These are phyloP conservation scores for Syncephalastrum sp. DNA, from an alignment of 371 early-diverging fungal species.

Conservation along the genomic window DNA sequence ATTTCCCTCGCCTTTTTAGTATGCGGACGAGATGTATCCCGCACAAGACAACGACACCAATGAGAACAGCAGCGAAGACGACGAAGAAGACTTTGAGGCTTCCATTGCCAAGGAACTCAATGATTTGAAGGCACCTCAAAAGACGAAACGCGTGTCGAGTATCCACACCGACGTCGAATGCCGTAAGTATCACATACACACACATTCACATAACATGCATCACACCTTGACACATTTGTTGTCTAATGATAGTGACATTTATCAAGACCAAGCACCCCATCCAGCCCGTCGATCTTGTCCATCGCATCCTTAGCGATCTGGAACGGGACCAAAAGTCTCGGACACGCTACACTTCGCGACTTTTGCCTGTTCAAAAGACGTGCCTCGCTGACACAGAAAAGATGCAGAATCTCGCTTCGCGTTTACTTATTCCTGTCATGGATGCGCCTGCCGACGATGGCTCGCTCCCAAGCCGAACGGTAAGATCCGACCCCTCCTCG, in stretches of 20 bases:
- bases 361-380: slow-evolving; percentile 64
- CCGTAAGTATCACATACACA: slow-evolving; percentile 25
- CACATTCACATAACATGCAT: background rate
- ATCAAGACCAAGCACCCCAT: slow-evolving; percentile 43
- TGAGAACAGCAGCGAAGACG: slow-evolving; percentile 10
- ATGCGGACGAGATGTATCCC: slow-evolving; percentile 56
- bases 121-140: slow-evolving; percentile 43
- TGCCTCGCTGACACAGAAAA: slow-evolving; percentile 59
- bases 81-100: slow-evolving; percentile 58
- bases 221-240: background rate
- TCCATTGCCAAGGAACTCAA: slow-evolving; percentile 69
- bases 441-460: slow-evolving; percentile 41
- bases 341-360: slow-evolving; percentile 62
- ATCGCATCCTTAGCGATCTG: slow-evolving; percentile 58
- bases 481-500: slow-evolving; percentile 11
- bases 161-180: slow-evolving; percentile 63
- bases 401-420: slow-evolving; percentile 54
- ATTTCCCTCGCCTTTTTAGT: slow-evolving; percentile 23
- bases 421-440: slow-evolving; percentile 57
- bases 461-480: slow-evolving; percentile 30
- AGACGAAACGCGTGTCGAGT: slow-evolving; percentile 48
- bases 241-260: slow-evolving; percentile 9
- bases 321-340: slow-evolving; percentile 52
- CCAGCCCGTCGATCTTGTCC: slow-evolving; percentile 62
- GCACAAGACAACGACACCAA: slow-evolving; percentile 17